Conservation (phyloP, 768 basidiomycete genomes). For the Hygrophoropsis aurantiaca region DNA sequence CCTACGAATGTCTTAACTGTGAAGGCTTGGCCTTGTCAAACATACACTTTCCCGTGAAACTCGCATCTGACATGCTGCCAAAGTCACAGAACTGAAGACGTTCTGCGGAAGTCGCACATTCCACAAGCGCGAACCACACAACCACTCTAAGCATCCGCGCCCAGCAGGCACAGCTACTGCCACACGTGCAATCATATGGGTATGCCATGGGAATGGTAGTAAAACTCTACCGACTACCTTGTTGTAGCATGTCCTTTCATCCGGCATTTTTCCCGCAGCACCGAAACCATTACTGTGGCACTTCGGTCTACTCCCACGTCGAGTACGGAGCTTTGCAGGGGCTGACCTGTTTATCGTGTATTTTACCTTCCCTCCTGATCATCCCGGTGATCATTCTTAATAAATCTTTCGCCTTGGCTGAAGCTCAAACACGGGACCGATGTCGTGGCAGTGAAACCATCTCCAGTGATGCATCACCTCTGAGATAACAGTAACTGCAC, state of each 20-base stretch:
- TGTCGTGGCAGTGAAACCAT: slow-evolving; percentile 8
- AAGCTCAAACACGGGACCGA: slow-evolving; percentile 8
- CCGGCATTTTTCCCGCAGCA: slow-evolving; percentile 2
- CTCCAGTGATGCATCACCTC: not conserved
- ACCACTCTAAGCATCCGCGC: not conserved
- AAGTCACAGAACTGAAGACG: slow-evolving; percentile 1
- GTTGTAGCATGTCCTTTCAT: not conserved
- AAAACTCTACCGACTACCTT: slow-evolving; percentile 1
- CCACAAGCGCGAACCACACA: not conserved
- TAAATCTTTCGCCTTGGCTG: not conserved
- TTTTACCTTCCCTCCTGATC: slow-evolving; percentile 7
- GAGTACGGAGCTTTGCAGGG: slow-evolving; percentile 10
- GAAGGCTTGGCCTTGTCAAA: slow-evolving; percentile 3
- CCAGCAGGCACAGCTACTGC: not conserved
- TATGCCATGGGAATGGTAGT: slow-evolving; percentile 12
- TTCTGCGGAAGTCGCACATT: not conserved
- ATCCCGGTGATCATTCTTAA: slow-evolving; percentile 1
- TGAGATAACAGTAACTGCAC: not conserved
- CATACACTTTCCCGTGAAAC: not conserved
- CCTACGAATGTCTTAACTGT: not conserved
- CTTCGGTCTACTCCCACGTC: slow-evolving; percentile 10
- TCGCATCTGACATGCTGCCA: not conserved
- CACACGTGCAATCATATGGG: slow-evolving; percentile 1
- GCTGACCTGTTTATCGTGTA: slow-evolving; percentile 3
- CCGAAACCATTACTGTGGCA: slow-evolving; percentile 4